phyloP scores from a whole-genome alignment of 2,329 filamentous ascomycete species.

The Magnaporthiopsis incrustans region DNA sequence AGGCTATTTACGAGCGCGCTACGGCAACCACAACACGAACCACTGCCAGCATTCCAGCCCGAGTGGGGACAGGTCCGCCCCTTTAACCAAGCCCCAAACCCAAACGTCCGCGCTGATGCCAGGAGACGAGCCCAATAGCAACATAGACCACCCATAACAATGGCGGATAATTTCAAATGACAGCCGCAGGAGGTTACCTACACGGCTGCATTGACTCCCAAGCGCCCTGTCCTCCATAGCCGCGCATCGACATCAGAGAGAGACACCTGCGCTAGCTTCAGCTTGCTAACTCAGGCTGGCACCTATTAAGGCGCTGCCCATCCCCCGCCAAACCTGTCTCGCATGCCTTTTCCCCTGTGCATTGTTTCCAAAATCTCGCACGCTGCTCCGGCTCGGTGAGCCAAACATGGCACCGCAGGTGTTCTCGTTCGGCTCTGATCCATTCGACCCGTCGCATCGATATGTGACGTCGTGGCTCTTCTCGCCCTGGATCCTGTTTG shows the following conservation, averaged over 20 bases:
- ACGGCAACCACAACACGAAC: too few relatives aligned
- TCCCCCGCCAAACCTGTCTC: not conserved
- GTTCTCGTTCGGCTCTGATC: constrained; percentile 32
- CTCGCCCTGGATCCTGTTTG: constrained; percentile 54
- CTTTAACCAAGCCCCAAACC: not conserved
- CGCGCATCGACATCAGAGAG: not conserved
- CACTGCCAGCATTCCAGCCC: too few relatives aligned
- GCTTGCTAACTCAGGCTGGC: not conserved
- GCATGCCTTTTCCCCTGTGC: not conserved
- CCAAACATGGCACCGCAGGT: constrained; percentile 7
- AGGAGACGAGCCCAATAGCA: not conserved
- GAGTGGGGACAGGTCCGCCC: not conserved
- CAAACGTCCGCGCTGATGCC: not conserved
- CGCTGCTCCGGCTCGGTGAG: too few relatives aligned
- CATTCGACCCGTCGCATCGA: constrained; percentile 51
- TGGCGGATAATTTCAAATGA: not conserved
- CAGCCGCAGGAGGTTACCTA: not conserved
- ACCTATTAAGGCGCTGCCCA: not conserved
- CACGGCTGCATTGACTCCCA: not conserved
- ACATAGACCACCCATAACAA: too few relatives aligned
- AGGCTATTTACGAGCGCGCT: too few relatives aligned
- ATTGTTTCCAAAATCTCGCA: not conserved
- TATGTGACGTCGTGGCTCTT: constrained; percentile 79
- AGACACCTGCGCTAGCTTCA: not conserved
- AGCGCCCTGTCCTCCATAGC: not conserved